Evolutionary conservation across 305 asterid genomes (phyloP).

Genomic region (Fraxinus latifolia): DNA sequence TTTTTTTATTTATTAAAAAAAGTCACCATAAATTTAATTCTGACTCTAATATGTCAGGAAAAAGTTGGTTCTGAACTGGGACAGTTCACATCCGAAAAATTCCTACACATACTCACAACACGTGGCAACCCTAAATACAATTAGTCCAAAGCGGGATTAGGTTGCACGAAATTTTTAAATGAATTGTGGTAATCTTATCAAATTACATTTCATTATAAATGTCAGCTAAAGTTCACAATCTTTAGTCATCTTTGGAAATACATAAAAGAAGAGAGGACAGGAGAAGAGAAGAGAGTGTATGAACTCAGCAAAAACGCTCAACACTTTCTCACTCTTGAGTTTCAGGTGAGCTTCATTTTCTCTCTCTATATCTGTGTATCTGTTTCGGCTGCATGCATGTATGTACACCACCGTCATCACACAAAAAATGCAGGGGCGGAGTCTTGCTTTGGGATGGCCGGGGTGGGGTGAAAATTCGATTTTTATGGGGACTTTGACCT

Average conservation of each 20-base stretch:
- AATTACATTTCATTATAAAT: background rate
- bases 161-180: background rate
- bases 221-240: conserved; percentile 26
- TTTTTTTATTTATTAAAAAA: background rate
- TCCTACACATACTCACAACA: background rate
- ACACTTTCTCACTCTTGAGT: conserved; percentile 17
- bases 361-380: conserved; percentile 7
- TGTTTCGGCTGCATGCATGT: conserved; percentile 9
- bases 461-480: background rate
- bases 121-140: background rate
- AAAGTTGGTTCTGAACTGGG: background rate
- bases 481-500: background rate
- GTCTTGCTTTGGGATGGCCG: background rate
- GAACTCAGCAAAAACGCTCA: conserved; percentile 28
- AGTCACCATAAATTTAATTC: background rate
- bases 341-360: conserved; percentile 25
- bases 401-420: background rate
- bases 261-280: conserved; percentile 14
- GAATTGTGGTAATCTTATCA: conserved; percentile 7
- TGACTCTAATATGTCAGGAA: background rate
- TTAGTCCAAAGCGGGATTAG: background rate
- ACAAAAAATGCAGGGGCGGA: conserved; percentile 18
- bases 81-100: background rate
- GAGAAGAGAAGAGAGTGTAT: background rate
- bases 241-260: conserved; percentile 25